Evolutionary conservation across 139 green algal genomes (phyloP).

Genomic region (Chlamydomonas schloesseri): DNA sequence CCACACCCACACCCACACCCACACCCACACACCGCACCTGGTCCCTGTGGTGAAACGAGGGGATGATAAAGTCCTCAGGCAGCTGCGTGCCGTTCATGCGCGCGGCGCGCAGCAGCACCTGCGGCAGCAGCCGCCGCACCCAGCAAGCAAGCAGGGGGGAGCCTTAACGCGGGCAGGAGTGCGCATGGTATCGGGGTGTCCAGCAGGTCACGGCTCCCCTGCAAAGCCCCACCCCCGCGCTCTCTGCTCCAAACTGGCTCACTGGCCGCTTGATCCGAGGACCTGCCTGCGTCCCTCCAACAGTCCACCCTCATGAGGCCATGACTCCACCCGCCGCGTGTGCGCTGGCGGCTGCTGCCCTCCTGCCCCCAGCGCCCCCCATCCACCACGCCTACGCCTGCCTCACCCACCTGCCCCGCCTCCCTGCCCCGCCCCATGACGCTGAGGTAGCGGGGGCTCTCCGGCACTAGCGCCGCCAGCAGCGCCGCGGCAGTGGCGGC

Average conservation of each 20-base stretch:
- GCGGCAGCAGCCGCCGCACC: too few relatives aligned
- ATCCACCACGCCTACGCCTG: too few relatives aligned
- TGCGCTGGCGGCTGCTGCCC: not conserved
- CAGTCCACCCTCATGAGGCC: too few relatives aligned
- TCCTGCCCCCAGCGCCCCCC: too few relatives aligned
- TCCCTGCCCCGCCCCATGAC: slow-evolving; percentile 45
- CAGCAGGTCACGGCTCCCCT: too few relatives aligned
- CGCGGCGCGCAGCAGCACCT: slow-evolving; percentile 37
- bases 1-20: too few relatives aligned
- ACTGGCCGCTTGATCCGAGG: too few relatives aligned
- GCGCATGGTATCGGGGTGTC: not conserved
- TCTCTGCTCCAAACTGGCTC: too few relatives aligned
- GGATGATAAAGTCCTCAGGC: slow-evolving; percentile 27
- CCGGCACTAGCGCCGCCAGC: slow-evolving; percentile 43
- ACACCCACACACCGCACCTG: not conserved
- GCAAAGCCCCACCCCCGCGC: too few relatives aligned
- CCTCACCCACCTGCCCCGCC: slow-evolving; percentile 50
- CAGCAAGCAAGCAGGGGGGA: too few relatives aligned
- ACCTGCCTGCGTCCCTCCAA: too few relatives aligned
- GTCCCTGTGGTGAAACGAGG: slow-evolving; percentile 31
- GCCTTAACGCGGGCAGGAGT: not conserved
- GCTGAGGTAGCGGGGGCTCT: slow-evolving; percentile 59
- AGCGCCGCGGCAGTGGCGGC: slow-evolving; percentile 27
- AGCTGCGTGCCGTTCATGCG: slow-evolving; percentile 18
- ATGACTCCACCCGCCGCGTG: not conserved